phyloP scores from a whole-genome alignment of 768 basidiomycete genomes.

The Crassisporium funariophilum region DNA sequence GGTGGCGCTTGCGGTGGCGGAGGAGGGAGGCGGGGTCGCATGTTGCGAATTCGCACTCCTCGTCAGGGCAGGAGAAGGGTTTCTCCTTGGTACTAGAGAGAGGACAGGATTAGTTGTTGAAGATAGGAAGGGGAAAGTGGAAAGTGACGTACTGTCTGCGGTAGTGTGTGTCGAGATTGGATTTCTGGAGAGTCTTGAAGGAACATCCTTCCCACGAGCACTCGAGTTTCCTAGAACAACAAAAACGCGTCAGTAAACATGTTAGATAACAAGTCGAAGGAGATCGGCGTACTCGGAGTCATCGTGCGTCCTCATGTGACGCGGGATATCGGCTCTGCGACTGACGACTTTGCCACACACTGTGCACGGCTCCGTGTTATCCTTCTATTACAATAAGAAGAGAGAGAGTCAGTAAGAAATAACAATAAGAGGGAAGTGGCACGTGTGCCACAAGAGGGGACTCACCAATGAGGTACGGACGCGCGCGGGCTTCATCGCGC shows the following conservation, averaged over 20 bases:
- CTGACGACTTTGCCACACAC: background rate
- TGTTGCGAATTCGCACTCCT: background rate
- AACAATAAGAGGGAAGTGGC: background rate
- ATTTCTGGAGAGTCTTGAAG: background rate
- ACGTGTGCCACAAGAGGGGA: background rate
- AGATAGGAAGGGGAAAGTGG: background rate
- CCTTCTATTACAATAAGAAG: background rate
- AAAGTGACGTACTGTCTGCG: background rate
- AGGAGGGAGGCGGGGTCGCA: background rate
- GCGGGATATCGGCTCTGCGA: background rate
- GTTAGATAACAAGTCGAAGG: background rate
- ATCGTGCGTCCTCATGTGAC: background rate
- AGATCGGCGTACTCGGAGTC: background rate
- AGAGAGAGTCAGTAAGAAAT: background rate
- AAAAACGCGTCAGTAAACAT: background rate
- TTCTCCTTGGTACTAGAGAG: background rate
- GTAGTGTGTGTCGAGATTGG: background rate
- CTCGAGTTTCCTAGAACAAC: background rate
- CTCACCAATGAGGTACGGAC: too few relatives aligned
- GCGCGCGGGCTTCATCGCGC: too few relatives aligned
- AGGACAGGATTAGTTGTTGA: background rate
- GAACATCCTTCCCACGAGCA: background rate
- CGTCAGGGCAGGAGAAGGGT: background rate
- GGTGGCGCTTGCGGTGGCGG: background rate
- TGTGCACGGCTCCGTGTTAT: background rate